Evolutionary conservation across 2,329 filamentous ascomycete species (phyloP), one percentile per base, ranked within the genome.

Genomic region (Parastagonospora avenae): DNA sequence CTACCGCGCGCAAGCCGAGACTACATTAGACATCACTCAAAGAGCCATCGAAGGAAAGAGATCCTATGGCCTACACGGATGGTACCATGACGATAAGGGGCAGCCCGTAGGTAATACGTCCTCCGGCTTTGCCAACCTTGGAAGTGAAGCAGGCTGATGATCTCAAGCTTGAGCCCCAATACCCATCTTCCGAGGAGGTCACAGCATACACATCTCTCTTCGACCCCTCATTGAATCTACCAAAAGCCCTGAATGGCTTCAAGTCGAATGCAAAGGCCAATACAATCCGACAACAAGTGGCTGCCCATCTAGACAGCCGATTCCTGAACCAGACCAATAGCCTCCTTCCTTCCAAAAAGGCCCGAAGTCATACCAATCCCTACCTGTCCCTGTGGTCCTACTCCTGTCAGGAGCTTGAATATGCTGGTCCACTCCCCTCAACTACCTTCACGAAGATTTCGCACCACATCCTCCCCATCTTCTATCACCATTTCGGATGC

Each of bases 401-500:
- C 82, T 81, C 83, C 1, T 85, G 83, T 61, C 80, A 81, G 27
- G 80, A 80, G 53, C 77, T 91, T 7, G 82, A 87, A 72, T 88
- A 86, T 85, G 81, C 80, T 42, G 85, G 87, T 1, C 85, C 87
- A 2, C 74, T 81, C 65, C 71, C 76, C 11, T 73, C 74, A 31
- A 82, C 85, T 2, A 78, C 77, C 12, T 73, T 78, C 24, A 79
- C 82, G 4, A 79, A 77, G 45, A 80, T 78, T 52, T 82, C 81
- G 42, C 89, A 92, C 72, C 87, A 88, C 60, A 78, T 90, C 6
- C 79, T 91, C 8, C 88, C 88, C 2, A 77, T 91, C 14, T 79
- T 91, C 48, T 91, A 91, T 80, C 88, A 91, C 74, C 88, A 92
- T 72, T 91, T 91, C 70, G 88, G 88, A 43, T 92, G 88, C 73